Percentiles rank a stretch among this genome's conserved stretches.
These are phyloP conservation scores for Diutina scorzettiae DNA, from an alignment of 1,139 yeast species.

Conservation along the genomic window DNA sequence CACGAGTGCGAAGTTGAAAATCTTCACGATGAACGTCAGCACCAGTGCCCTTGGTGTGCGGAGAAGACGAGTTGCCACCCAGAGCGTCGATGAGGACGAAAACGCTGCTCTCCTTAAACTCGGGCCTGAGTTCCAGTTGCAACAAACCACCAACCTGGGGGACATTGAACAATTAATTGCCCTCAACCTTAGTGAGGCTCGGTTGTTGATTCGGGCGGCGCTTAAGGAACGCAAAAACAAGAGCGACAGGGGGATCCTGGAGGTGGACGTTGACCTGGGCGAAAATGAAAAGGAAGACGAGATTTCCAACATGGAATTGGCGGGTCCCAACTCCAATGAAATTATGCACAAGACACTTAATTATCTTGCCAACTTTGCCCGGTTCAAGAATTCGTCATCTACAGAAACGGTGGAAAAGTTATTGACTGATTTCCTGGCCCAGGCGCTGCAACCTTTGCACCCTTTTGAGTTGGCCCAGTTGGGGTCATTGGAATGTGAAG, in stretches of 20 bases:
- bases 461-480: constrained; percentile 95
- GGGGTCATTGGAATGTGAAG: constrained; percentile 90
- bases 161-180: constrained; percentile 70
- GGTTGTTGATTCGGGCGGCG: constrained; percentile 84
- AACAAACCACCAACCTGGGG: constrained; percentile 74
- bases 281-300: constrained; percentile 46
- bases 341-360: constrained; percentile 88
- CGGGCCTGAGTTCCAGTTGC: constrained; percentile 84
- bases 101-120: constrained; percentile 77
- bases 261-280: constrained; percentile 19
- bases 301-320: constrained; percentile 57
- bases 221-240: constrained; percentile 62
- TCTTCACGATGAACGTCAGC: constrained; percentile 59
- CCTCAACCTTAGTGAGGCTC: constrained; percentile 77
- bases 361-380: constrained; percentile 71
- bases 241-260: constrained; percentile 15
- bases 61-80: constrained; percentile 46
- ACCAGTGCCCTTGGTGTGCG: constrained; percentile 81
- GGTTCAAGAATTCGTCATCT: constrained; percentile 86
- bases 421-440: constrained; percentile 56
- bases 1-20: too few species aligned
- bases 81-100: constrained; percentile 70
- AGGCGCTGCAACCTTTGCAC: constrained; percentile 52
- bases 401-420: constrained; percentile 88
- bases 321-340: constrained; percentile 47